Base-by-base conservation (phyloP, 2,329 filamentous ascomycete genomes). In the Alternaria infectoria region DNA sequence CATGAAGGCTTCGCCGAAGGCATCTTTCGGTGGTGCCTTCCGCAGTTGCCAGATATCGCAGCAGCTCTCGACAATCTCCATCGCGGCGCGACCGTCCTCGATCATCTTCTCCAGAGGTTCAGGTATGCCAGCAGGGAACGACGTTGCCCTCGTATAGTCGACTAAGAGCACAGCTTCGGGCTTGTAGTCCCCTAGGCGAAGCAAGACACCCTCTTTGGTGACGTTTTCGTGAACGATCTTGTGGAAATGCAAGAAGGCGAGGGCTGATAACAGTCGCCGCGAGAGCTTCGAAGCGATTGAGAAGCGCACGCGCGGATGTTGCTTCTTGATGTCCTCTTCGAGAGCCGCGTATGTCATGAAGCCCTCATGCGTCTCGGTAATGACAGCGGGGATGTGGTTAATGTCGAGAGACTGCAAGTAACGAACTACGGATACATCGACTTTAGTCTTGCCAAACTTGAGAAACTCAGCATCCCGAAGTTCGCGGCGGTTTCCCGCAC, bases 31-130 rank as follows among this genome's bases (percentile, higher is more conserved):
- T 6, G 64, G 60, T 11, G 55, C 63, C 21, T 68, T 65, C 15
- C 68, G 68, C 9, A 72, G 36, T 3, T 54, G 54, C 70, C 67
- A 72, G 15, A 72, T 60, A 44, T 69, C 63, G 30, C 68, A 67
- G 54, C 67, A 72, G n/a, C 58, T 52, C 28, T 65, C 67, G 10
- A 69, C 54, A 8, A 72, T 21, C n/a, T 64, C 54, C 64, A 72
- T 67, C 5, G 43, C 59, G 13, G 58, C 36, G 13, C 46, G 43
- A 2, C 54, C 54, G 15, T 72, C 69, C 8, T 54, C 44, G 2
- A 61, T 28, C 55, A 72, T 66, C 4, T 58, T 51, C 10, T 65
- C 54, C 3, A 57, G 13, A 4, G 67, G 65, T n/a, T 59, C 30
- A 10, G 26, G 32, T 12, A 56, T 49, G 4, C 57, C 67, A 10